phyloP scores from a whole-genome alignment of 106 monocot species.

The Vanilla planifolia region DNA sequence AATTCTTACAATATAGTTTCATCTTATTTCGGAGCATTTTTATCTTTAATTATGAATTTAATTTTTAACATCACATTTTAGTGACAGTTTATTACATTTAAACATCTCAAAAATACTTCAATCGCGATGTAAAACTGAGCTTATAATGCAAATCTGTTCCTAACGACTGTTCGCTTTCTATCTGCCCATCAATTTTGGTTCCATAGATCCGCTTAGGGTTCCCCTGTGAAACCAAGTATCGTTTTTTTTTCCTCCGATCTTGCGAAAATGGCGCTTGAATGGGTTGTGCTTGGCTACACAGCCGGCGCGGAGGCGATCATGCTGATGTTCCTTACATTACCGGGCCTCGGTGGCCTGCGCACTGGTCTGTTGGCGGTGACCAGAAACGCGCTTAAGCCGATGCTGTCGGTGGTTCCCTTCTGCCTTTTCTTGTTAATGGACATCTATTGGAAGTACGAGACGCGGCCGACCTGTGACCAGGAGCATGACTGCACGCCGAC shows the following conservation, averaged over 20 bases:
- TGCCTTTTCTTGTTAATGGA: slow-evolving; percentile 66
- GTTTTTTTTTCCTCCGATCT: neutral
- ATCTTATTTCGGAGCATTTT: too few species aligned
- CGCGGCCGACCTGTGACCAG: slow-evolving; percentile 38
- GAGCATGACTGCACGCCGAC: slow-evolving; percentile 54
- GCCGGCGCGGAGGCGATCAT: slow-evolving; percentile 73
- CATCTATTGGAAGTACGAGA: slow-evolving; percentile 87
- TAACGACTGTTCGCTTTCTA: too few species aligned
- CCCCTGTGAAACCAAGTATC: neutral
- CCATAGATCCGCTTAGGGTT: slow-evolving; percentile 1
- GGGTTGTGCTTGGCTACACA: slow-evolving; percentile 73
- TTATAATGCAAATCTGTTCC: too few species aligned
- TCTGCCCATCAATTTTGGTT: too few species aligned
- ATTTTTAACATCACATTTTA: too few species aligned
- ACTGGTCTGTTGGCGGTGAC: slow-evolving; percentile 40
- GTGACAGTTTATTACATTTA: too few species aligned
- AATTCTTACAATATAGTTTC: too few species aligned
- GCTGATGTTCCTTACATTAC: slow-evolving; percentile 57
- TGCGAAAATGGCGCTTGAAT: slow-evolving; percentile 51
- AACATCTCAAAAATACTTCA: too few species aligned
- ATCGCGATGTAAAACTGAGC: too few species aligned
- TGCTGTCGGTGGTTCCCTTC: slow-evolving; percentile 64
- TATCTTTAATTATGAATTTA: too few species aligned
- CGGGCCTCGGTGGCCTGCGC: slow-evolving; percentile 50
- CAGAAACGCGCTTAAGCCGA: slow-evolving; percentile 51